Percentiles rank a stretch among this genome's conserved stretches.
Conservation (phyloP, 805 yeast genomes). For the Zygoascus ofunaensis region DNA sequence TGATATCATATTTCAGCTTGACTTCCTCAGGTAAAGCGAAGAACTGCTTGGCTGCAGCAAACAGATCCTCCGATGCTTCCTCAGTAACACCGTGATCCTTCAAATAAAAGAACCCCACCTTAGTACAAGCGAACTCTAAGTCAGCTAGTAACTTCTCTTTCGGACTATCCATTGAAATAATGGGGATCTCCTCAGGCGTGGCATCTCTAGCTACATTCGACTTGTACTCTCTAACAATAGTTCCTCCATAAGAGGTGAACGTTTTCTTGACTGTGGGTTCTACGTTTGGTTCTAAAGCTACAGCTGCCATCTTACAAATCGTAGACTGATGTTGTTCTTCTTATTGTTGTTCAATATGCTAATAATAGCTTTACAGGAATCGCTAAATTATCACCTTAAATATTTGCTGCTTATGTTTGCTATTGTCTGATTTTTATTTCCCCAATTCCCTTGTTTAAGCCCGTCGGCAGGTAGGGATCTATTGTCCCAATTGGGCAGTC, state of each 20-base stretch:
- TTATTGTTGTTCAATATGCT: no score
- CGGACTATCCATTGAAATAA: background rate
- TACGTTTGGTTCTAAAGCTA: background rate
- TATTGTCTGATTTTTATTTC: no score
- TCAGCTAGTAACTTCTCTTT: background rate
- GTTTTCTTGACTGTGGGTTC: no score
- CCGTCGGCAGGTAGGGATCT: no score
- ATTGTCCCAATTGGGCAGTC: no score
- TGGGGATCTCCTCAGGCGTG: background rate
- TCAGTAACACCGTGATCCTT: constrained; percentile 27
- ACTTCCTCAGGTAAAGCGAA: constrained; percentile 5
- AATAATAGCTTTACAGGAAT: no score
- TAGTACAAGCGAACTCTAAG: constrained; percentile 4
- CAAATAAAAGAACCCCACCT: constrained; percentile 29
- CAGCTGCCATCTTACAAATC: background rate
- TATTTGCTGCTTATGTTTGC: no score
- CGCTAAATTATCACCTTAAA: no score
- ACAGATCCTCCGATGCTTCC: constrained; percentile 15
- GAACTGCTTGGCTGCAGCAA: constrained; percentile 3
- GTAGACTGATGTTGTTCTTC: no score
- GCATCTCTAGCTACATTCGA: background rate
- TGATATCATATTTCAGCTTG: constrained; percentile 5
- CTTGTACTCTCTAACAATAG: background rate
- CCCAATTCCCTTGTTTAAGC: no score
- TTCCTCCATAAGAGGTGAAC: constrained; percentile 4